Conservation (phyloP, 2,329 filamentous ascomycete genomes). For the Penicillium sp. region DNA sequence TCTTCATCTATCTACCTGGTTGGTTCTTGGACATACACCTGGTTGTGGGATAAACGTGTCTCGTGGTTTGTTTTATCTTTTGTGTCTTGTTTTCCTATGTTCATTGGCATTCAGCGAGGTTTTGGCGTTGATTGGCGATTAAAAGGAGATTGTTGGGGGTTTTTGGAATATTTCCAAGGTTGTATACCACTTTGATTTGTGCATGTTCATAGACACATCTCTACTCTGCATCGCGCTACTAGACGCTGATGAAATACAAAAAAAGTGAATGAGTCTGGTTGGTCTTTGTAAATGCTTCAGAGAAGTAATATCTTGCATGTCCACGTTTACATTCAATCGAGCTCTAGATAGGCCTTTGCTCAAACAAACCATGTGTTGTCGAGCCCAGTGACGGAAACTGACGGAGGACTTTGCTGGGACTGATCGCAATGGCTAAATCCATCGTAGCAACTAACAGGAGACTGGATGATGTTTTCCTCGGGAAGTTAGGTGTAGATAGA, state of each 20-base stretch:
- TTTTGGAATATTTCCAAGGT: neutral
- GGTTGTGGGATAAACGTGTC: conserved; percentile 26
- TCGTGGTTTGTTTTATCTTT: conserved; percentile 15
- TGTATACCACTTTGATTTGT: conserved; percentile 25
- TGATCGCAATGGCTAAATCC: too few species aligned
- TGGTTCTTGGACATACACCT: conserved; percentile 2
- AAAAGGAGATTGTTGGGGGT: conserved; percentile 14
- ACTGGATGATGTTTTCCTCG: too few species aligned
- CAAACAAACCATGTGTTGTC: too few species aligned
- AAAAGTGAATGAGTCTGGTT: conserved; percentile 23
- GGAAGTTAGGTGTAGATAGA: neutral
- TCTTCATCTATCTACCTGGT: conserved; percentile 1
- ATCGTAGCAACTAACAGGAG: too few species aligned
- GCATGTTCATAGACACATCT: conserved; percentile 31
- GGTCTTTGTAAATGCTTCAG: conserved; percentile 1
- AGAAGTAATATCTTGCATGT: too few species aligned
- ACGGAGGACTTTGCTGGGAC: too few species aligned
- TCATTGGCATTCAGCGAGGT: conserved; percentile 28
- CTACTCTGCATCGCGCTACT: conserved; percentile 28
- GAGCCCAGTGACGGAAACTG: too few species aligned
- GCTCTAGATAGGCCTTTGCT: too few species aligned
- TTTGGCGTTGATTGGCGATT: conserved; percentile 23
- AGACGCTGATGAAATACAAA: conserved; percentile 26
- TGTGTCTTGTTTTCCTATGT: conserved; percentile 6
- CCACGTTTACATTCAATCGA: too few species aligned